Conservation (phyloP, 768 basidiomycete genomes). For the Antrodiella citrinella region DNA sequence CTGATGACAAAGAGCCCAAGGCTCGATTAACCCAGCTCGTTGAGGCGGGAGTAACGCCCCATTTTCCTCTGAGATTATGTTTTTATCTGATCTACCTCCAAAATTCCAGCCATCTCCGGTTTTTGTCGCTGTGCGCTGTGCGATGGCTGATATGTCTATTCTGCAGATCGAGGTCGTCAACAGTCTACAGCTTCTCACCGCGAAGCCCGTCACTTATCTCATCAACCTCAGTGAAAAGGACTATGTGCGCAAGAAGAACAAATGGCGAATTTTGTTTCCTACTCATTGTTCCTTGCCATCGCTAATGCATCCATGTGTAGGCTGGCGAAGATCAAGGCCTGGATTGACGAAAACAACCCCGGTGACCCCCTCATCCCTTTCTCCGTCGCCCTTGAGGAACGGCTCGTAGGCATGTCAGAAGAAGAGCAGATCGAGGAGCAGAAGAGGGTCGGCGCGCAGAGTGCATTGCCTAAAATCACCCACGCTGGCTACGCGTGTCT, state of each 20-base stretch:
- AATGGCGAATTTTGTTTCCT: conserved; percentile 59
- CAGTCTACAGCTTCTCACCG: conserved; percentile 81
- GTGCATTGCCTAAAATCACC: conserved; percentile 87
- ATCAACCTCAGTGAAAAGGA: conserved; percentile 95
- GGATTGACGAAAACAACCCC: conserved; percentile 96
- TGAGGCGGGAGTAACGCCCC: conserved; percentile 40
- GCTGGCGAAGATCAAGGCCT: conserved; percentile 94
- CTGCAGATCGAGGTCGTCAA: conserved; percentile 85
- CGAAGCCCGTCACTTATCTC: conserved; percentile 96
- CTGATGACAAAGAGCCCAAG: too few species aligned
- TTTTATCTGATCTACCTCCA: conserved; percentile 15
- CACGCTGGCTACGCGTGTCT: conserved; percentile 87
- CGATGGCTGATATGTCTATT: conserved; percentile 1
- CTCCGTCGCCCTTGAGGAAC: conserved; percentile 92
- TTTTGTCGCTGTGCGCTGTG: conserved; percentile 9
- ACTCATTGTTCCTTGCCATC: background rate
- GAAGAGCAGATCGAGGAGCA: conserved; percentile 69
- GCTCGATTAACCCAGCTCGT: conserved; percentile 52
- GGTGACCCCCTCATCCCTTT: conserved; percentile 96
- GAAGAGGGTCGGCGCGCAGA: conserved; percentile 62
- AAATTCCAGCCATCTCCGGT: conserved; percentile 23
- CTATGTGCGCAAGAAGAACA: conserved; percentile 96
- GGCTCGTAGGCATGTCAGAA: conserved; percentile 60
- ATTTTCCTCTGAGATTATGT: conserved; percentile 28
- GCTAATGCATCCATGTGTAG: conserved; percentile 36